Conservation (phyloP, 2,329 filamentous ascomycete genomes). For the Aspergillus flavus region DNA sequence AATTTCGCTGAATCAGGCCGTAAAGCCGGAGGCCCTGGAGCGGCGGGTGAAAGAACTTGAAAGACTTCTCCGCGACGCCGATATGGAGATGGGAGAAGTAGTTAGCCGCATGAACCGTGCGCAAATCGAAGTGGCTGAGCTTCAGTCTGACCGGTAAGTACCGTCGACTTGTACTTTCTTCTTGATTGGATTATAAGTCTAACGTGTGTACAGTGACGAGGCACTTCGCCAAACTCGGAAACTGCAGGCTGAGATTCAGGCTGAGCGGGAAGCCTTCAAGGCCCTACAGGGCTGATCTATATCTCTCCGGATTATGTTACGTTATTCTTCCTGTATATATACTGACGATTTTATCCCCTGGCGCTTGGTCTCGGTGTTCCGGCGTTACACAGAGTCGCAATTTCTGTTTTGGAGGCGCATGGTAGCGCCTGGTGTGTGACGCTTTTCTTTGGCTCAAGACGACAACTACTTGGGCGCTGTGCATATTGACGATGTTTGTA, state of each 20-base stretch:
- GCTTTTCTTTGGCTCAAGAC: constrained; percentile 8
- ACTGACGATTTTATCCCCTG: constrained; percentile 5
- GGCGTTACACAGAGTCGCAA: constrained; percentile 8
- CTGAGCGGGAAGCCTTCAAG: constrained; percentile 64
- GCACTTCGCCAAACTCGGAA: constrained; percentile 71
- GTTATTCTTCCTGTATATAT: constrained; percentile 4
- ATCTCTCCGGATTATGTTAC: background rate
- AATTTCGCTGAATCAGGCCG: constrained; percentile 65
- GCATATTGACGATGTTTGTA: constrained; percentile 16
- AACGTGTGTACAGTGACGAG: constrained; percentile 59
- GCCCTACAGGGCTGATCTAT: constrained; percentile 42
- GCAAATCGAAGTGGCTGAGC: constrained; percentile 78
- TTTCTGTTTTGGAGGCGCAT: constrained; percentile 1
- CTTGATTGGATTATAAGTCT: constrained; percentile 17
- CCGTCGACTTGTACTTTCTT: constrained; percentile 6
- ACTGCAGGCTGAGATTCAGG: constrained; percentile 68
- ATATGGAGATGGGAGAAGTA: constrained; percentile 81
- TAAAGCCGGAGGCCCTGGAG: constrained; percentile 74
- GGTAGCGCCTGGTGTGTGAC: constrained; percentile 1
- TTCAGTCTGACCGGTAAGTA: constrained; percentile 60
- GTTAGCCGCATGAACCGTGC: constrained; percentile 79
- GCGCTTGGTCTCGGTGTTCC: constrained; percentile 4
- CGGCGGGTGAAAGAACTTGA: constrained; percentile 83
- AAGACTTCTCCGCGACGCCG: constrained; percentile 73
- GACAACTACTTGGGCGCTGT: constrained; percentile 2